phyloP scores from a whole-genome alignment of 179 eudicot genomes.

The Spergularia azorica region DNA sequence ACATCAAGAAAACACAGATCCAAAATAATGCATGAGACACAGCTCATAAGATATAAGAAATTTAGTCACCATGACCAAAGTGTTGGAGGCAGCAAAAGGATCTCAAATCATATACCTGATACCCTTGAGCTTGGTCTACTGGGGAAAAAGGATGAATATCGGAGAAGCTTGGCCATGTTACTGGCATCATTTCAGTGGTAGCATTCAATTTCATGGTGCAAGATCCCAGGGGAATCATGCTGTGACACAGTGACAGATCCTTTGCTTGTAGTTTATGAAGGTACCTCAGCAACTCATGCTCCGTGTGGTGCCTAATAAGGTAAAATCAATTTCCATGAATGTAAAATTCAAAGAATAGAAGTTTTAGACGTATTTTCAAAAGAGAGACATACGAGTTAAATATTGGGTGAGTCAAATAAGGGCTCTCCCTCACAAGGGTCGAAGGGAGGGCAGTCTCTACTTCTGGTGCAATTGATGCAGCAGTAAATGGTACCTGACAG shows the following conservation, averaged over 20 bases:
- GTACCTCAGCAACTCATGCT: constrained; percentile 97
- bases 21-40: background rate
- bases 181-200: constrained; percentile 98
- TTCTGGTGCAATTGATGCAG: constrained; percentile 85
- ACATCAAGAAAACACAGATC: constrained; percentile 7
- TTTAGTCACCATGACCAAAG: background rate
- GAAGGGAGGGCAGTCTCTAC: constrained; percentile 68
- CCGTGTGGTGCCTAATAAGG: constrained; percentile 73
- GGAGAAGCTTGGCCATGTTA: constrained; percentile 82
- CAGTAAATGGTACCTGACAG: constrained; percentile 78
- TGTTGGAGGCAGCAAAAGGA: background rate
- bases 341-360: constrained; percentile 1
- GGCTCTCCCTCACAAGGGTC: constrained; percentile 76
- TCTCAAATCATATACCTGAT: constrained; percentile 53
- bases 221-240: constrained; percentile 98
- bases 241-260: constrained; percentile 95
- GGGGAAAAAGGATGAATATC: constrained; percentile 96
- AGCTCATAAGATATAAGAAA: constrained; percentile 2
- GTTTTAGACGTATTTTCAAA: background rate
- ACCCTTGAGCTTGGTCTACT: constrained; percentile 77
- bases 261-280: constrained; percentile 74
- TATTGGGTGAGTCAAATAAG: constrained; percentile 79
- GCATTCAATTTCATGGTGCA: constrained; percentile 99
- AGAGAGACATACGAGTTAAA: constrained; percentile 76
- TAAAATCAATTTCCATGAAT: constrained; percentile 20